Evolutionary conservation across 805 yeast species (phyloP).

Genomic region (Candida suzukii): DNA sequence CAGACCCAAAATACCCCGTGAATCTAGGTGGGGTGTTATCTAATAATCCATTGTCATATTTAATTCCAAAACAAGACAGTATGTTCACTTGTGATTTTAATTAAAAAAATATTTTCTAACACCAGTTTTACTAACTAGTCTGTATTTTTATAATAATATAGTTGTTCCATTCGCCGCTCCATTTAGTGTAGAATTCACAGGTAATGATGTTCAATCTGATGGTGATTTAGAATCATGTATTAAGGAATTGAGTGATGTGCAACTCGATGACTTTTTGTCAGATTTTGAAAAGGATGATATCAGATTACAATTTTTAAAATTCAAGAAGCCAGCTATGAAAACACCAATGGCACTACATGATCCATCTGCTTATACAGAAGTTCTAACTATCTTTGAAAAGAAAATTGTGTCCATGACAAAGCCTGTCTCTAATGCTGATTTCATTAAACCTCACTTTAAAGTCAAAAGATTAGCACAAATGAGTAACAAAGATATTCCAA

Average conservation of each 20-base stretch:
- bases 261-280: conserved; percentile 1
- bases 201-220: neutral
- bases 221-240: neutral
- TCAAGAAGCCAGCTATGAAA: conserved; percentile 27
- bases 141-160: conserved; percentile 1
- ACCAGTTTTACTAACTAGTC: conserved; percentile 2
- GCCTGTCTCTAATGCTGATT: conserved; percentile 10
- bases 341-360: too few relatives aligned
- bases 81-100: conserved; percentile 12
- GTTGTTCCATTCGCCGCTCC: conserved; percentile 22
- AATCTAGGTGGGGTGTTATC: conserved; percentile 16
- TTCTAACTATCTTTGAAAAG: too few relatives aligned
- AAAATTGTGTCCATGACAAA: conserved; percentile 5
- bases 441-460: conserved; percentile 20
- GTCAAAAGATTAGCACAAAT: conserved; percentile 15
- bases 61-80: conserved; percentile 34
- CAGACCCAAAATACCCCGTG: conserved; percentile 2
- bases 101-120: neutral
- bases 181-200: conserved; percentile 7
- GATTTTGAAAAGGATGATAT: neutral
- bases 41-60: conserved; percentile 26
- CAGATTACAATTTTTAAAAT: conserved; percentile 7
- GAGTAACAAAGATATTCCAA: conserved; percentile 6
- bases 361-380: too few relatives aligned
- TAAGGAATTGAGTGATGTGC: neutral